Percentiles rank a stretch among this genome's conserved stretches.
These are phyloP conservation scores for Leccinum imitatum DNA, from an alignment of 768 basidiomycete genomes.

Conservation along the genomic window DNA sequence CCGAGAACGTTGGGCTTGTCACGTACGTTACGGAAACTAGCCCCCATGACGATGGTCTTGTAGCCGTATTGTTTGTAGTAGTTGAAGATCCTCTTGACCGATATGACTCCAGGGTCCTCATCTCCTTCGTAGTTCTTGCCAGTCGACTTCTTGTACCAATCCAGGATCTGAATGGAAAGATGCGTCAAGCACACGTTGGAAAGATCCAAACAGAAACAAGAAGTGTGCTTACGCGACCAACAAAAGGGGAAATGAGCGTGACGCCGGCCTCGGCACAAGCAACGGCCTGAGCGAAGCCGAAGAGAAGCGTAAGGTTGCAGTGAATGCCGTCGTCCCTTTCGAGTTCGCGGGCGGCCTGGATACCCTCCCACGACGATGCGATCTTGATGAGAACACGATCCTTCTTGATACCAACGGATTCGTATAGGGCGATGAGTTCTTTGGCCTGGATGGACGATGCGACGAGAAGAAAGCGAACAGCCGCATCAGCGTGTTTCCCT, in stretches of 20 bases:
- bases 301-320: constrained; percentile 98
- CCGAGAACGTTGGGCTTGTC: neutral
- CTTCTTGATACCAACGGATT: constrained; percentile 89
- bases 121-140: constrained; percentile 89
- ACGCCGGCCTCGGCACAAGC: constrained; percentile 98
- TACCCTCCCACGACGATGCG: constrained; percentile 99
- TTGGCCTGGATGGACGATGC: constrained; percentile 49
- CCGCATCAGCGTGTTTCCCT: constrained; percentile 12
- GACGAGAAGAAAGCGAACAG: constrained; percentile 8
- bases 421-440: constrained; percentile 91
- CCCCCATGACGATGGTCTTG: constrained; percentile 99
- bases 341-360: constrained; percentile 96
- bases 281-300: constrained; percentile 98
- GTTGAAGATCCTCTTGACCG: constrained; percentile 97
- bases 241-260: constrained; percentile 98
- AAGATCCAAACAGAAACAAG: constrained; percentile 17
- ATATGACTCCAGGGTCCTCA: constrained; percentile 93
- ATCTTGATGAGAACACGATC: constrained; percentile 99
- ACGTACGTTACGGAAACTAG: constrained; percentile 96
- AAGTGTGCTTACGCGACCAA: constrained; percentile 75
- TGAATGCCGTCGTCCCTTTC: constrained; percentile 92
- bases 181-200: constrained; percentile 8
- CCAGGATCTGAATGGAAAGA: constrained; percentile 69
- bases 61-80: constrained; percentile 99
- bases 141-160: constrained; percentile 96